Evolutionary conservation across 768 basidiomycete genomes (phyloP).

Genomic region (Tubosaeta brunneosetosa): DNA sequence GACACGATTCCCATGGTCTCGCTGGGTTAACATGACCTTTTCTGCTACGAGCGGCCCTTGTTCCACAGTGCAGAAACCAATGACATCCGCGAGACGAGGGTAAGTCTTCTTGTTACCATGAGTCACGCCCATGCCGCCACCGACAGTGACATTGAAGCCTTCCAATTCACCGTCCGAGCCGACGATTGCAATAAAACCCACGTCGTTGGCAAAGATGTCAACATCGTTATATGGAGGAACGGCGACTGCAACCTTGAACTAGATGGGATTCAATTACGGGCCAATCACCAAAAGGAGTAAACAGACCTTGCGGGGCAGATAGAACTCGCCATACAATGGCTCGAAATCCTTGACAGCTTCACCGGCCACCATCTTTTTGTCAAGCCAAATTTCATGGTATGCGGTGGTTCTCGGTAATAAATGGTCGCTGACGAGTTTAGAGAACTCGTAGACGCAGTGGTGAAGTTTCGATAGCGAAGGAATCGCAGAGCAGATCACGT

Average conservation of each 20-base stretch:
- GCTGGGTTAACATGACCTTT: constrained; percentile 88
- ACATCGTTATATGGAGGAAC: constrained; percentile 96
- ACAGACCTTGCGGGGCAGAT: constrained; percentile 88
- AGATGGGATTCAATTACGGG: constrained; percentile 3
- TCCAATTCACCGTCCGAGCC: constrained; percentile 67
- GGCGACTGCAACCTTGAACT: constrained; percentile 98
- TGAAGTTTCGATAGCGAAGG: constrained; percentile 88
- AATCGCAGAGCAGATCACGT: constrained; percentile 88
- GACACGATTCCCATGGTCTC: constrained; percentile 91
- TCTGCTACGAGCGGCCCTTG: constrained; percentile 86
- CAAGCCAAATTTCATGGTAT: constrained; percentile 98
- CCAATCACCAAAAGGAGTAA: background rate
- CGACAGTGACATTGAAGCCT: constrained; percentile 92
- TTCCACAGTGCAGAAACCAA: constrained; percentile 90
- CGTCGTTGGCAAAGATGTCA: constrained; percentile 92
- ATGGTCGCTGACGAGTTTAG: constrained; percentile 77
- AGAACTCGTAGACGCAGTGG: constrained; percentile 74
- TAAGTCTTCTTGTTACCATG: constrained; percentile 99
- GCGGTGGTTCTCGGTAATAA: constrained; percentile 88
- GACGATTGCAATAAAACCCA: constrained; percentile 95
- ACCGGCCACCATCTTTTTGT: constrained; percentile 94
- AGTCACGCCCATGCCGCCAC: constrained; percentile 99
- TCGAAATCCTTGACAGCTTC: constrained; percentile 93
- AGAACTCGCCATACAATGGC: constrained; percentile 96
- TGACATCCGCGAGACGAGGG: constrained; percentile 78